These are phyloP conservation scores for Ilyonectria sp. DNA, from an alignment of 2,329 filamentous ascomycete species.

Conservation along the genomic window DNA sequence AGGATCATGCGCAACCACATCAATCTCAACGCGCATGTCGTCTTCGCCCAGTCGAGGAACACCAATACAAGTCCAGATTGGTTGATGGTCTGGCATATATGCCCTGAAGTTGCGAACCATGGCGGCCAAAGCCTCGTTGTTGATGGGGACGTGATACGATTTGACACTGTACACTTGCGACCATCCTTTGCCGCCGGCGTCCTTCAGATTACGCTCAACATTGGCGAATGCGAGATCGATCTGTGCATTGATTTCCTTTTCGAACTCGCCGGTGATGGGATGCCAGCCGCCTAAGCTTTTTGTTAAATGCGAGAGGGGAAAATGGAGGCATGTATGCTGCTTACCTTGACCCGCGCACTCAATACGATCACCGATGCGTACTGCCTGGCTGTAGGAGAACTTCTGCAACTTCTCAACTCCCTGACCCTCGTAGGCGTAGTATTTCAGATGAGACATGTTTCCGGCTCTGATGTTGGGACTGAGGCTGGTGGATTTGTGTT, in stretches of 20 bases:
- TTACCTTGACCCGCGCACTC: not conserved
- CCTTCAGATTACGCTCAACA: constrained; percentile 4
- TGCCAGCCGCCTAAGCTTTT: not conserved
- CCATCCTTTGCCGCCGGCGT: constrained; percentile 13
- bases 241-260: not conserved
- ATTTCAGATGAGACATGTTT: constrained; percentile 4
- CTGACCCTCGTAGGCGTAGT: not conserved
- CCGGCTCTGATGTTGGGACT: not conserved
- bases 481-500: not conserved
- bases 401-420: not conserved
- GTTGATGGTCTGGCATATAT: not conserved
- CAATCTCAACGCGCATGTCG: constrained; percentile 5
- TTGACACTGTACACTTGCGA: constrained; percentile 7
- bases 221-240: constrained; percentile 7
- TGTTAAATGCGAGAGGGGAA: not conserved
- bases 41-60: not conserved
- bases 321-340: not conserved
- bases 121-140: not conserved
- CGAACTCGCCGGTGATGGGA: not conserved
- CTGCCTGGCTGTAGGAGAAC: not conserved
- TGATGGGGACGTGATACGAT: constrained; percentile 4
- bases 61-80: not conserved
- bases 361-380: not conserved
- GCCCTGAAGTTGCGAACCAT: not conserved
- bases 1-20: not conserved